Evolutionary conservation across 2,329 filamentous ascomycete genomes (phyloP).

Genomic region (Clathrospora elynae): DNA sequence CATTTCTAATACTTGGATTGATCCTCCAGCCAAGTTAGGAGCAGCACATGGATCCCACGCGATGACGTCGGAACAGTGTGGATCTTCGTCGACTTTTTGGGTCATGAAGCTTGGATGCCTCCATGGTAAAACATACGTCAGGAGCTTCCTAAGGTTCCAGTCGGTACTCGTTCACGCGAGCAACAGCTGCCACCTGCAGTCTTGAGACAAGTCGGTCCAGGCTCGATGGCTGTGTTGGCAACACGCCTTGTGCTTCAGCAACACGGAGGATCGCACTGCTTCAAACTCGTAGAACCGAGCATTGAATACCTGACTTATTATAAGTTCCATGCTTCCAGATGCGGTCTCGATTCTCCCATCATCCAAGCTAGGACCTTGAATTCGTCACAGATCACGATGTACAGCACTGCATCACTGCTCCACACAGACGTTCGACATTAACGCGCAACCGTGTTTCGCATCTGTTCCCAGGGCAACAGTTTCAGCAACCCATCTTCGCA

Average conservation of each 20-base stretch:
- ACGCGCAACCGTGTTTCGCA: too few species aligned
- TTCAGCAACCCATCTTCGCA: too few species aligned
- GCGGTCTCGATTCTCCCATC: too few species aligned
- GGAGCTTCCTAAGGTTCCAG: neutral
- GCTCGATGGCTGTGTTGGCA: neutral
- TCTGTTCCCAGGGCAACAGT: too few species aligned
- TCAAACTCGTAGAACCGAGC: neutral
- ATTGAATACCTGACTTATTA: too few species aligned
- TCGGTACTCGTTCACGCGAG: neutral
- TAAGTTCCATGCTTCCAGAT: too few species aligned
- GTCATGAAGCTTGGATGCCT: neutral
- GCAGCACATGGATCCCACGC: slow-evolving; percentile 9
- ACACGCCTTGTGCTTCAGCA: neutral
- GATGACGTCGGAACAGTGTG: slow-evolving; percentile 14
- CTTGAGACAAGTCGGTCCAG: neutral
- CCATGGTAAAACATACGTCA: neutral
- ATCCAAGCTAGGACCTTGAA: too few species aligned
- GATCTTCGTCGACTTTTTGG: slow-evolving; percentile 1
- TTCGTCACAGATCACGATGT: too few species aligned
- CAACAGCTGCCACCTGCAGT: neutral
- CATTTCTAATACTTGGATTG: slow-evolving; percentile 9
- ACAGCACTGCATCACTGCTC: too few species aligned
- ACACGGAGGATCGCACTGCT: neutral
- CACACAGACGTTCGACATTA: too few species aligned
- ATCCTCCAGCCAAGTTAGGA: slow-evolving; percentile 7